Base-by-base conservation (phyloP, 2,329 filamentous ascomycete genomes). In the Ophiostoma sp. region DNA sequence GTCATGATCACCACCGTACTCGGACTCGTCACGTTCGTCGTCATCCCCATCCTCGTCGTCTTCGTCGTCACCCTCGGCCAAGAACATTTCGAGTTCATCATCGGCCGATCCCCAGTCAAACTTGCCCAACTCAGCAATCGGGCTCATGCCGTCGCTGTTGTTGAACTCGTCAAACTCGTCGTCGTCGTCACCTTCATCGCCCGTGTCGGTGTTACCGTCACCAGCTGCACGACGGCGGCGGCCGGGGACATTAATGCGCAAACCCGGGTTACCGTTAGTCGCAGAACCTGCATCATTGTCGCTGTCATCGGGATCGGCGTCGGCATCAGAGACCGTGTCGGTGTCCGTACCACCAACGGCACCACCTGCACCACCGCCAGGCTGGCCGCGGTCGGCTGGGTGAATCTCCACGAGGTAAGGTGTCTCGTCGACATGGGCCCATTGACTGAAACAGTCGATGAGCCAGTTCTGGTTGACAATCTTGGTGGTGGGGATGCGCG, bases 391-490 rank as follows among this genome's bases (percentile, higher is more conserved):
- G 77, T 94, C 92, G 22, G 90, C 88, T 0, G 92, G 89, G 70
- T 94, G 90, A 2, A 94, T 87, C n/a, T 91, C 86, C 64, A 97
- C 81, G n/a, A 92, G 84, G 79, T 95, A 97, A 0, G 92, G 91
- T 2, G 86, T 86, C 80, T 98, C 95, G 72, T 96, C 90, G 12
- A 97, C 85, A 73, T 89, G 91, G 75, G 88, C 86, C 96, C 96
- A 99, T 80, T 92, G 91, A 33, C 90, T 92, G 76, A 98, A 89
- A 72, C 91, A 97, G 77, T 95, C 92, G 42, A 91, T 87, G 39
- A 99, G 89, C 96, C 96, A 99, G 78, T 93, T 90, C 71, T 94
- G 92, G 77, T 92, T 94, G 66, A 99, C 96, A 74, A 99, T 97
- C 80, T 94, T 95, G 81, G 98, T 93, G 70, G 90, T 89, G 0